Evolutionary conservation across 2,329 filamentous ascomycete species (phyloP).

Genomic region (Herpomyces periplanetae): DNA sequence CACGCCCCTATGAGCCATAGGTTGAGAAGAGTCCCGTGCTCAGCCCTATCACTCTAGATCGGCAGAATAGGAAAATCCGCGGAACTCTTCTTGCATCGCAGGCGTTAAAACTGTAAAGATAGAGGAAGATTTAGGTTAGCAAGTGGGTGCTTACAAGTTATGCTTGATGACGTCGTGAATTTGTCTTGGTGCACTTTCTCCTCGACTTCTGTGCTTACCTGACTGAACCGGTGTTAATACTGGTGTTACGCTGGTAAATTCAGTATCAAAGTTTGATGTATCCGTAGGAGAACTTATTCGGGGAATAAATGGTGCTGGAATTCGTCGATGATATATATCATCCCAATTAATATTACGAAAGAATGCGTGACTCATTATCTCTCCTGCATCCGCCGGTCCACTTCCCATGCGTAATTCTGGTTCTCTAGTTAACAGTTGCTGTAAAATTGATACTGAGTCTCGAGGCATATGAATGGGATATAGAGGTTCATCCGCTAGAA

Average conservation of each 20-base stretch:
- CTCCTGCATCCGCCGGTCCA: conserved; percentile 80
- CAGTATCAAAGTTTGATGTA: conserved; percentile 96
- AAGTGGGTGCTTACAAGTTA: too few relatives aligned
- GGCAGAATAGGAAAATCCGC: conserved; percentile 84
- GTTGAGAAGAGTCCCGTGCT: too few relatives aligned
- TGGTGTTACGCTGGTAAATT: conserved; percentile 91
- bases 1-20: too few relatives aligned
- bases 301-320: conserved; percentile 57
- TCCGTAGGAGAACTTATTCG: conserved; percentile 67
- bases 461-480: conserved; percentile 97
- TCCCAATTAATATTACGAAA: conserved; percentile 97
- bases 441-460: conserved; percentile 82
- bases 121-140: too few relatives aligned
- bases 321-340: conserved; percentile 80
- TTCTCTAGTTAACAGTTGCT: conserved; percentile 82
- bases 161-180: too few relatives aligned
- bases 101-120: conserved; percentile 37
- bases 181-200: too few relatives aligned
- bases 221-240: conserved; percentile 89
- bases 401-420: conserved; percentile 70
- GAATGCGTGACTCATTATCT: conserved; percentile 95
- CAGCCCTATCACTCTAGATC: conserved; percentile 58
- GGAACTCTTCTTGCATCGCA: conserved; percentile 97
- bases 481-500: conserved; percentile 76
- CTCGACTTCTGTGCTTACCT: conserved; percentile 18